Conservation (phyloP, 2,329 filamentous ascomycete species). For the Diaporthe sp. region DNA sequence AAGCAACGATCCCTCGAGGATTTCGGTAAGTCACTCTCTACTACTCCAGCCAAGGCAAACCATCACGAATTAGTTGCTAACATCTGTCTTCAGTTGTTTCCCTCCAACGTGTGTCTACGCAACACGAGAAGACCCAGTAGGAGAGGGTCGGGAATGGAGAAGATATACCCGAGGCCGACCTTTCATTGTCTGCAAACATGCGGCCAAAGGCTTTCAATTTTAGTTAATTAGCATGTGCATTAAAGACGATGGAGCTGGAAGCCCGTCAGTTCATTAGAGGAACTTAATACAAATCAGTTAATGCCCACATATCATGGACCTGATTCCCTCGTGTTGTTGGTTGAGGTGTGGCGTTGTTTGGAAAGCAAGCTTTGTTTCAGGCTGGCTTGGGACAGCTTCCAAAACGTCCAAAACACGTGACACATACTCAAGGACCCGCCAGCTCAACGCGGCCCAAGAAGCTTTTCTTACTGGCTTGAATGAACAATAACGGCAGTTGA, state of each 20-base stretch:
- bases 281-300: slow-evolving; percentile 45
- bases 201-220: slow-evolving; percentile 40
- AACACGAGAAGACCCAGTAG: slow-evolving; percentile 90
- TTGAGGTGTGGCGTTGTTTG: not conserved
- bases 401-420: not conserved
- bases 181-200: slow-evolving; percentile 39
- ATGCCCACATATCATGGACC: not conserved
- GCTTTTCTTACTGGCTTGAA: not conserved
- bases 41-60: not conserved
- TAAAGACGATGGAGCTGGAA: slow-evolving; percentile 40
- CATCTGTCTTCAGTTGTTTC: slow-evolving; percentile 76
- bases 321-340: not conserved
- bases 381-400: not conserved
- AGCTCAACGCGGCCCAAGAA: not conserved
- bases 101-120: slow-evolving; percentile 89
- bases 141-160: slow-evolving; percentile 43
- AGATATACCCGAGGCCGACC: slow-evolving; percentile 38
- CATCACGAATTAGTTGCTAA: slow-evolving; percentile 59
- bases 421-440: not conserved
- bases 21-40: slow-evolving; percentile 76
- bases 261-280: slow-evolving; percentile 43
- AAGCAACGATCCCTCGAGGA: slow-evolving; percentile 91
- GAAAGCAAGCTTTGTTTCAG: not conserved
- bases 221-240: slow-evolving; percentile 42
- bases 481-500: not conserved